A percentile compares a stretch with the other conserved stretches of the same genome.
Conservation (phyloP, 2,329 filamentous ascomycete genomes). For the Pseudocercospora vitis region DNA sequence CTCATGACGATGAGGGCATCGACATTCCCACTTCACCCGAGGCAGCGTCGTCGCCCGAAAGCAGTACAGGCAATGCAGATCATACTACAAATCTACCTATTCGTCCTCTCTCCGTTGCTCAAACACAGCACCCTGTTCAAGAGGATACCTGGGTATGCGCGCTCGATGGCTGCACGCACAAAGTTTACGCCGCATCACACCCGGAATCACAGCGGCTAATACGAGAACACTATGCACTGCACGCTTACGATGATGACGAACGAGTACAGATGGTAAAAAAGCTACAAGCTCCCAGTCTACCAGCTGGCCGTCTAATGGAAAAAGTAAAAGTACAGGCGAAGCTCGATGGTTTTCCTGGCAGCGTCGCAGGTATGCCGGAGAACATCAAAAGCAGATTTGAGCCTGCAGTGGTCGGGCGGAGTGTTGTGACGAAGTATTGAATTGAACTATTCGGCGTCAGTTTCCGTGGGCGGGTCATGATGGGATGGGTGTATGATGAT, state of each 20-base stretch:
- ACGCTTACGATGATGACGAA: conserved; percentile 58
- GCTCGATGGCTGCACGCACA: conserved; percentile 62
- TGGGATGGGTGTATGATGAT: not conserved
- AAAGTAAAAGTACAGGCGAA: conserved; percentile 41
- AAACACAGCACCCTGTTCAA: conserved; percentile 30
- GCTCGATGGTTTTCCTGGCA: conserved; percentile 25
- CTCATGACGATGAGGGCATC: conserved; percentile 38
- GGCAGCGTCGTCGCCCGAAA: conserved; percentile 29
- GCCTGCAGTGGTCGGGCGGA: not conserved
- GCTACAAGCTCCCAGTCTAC: conserved; percentile 52
- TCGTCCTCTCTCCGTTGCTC: conserved; percentile 29
- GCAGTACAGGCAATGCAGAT: conserved; percentile 10
- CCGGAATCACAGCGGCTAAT: conserved; percentile 58
- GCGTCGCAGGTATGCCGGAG: conserved; percentile 17
- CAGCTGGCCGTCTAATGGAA: conserved; percentile 48
- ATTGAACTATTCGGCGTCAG: not conserved
- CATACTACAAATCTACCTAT: conserved; percentile 22
- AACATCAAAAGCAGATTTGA: conserved; percentile 21
- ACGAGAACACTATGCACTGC: conserved; percentile 60
- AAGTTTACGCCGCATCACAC: conserved; percentile 63
- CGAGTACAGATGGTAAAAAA: conserved; percentile 56
- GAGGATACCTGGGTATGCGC: conserved; percentile 65
- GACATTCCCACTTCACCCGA: conserved; percentile 36
- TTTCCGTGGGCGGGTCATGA: not conserved
- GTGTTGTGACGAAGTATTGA: conserved; percentile 17